Evolutionary conservation across 1,284 basidiomycete species (phyloP).

Genomic region (Naganishia sp.): DNA sequence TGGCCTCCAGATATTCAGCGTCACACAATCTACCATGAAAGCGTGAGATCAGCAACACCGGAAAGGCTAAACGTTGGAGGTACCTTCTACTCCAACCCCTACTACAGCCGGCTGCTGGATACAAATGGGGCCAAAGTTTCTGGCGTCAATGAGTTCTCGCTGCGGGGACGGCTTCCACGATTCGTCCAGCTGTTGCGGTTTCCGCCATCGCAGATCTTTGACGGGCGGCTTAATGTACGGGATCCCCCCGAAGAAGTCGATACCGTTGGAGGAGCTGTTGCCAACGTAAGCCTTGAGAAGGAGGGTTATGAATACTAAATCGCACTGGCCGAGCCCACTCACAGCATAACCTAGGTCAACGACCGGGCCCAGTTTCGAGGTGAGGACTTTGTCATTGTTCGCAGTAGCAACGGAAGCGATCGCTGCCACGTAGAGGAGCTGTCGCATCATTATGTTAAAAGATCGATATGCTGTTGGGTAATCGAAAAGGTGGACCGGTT

Average conservation of each 20-base stretch:
- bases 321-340: not conserved
- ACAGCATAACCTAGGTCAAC: slow-evolving; percentile 29
- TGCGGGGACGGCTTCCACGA: slow-evolving; percentile 18
- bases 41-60: not conserved
- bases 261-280: slow-evolving; percentile 29
- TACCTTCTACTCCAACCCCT: slow-evolving; percentile 34
- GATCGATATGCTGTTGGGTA: too few relatives aligned
- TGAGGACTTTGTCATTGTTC: slow-evolving; percentile 11
- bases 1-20: slow-evolving; percentile 26
- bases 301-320: not conserved
- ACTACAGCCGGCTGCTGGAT: slow-evolving; percentile 37
- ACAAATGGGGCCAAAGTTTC: slow-evolving; percentile 36
- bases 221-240: slow-evolving; percentile 36
- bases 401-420: not conserved
- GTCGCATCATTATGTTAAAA: slow-evolving; percentile 2
- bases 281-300: slow-evolving; percentile 32
- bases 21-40: slow-evolving; percentile 18
- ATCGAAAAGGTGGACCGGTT: too few relatives aligned
- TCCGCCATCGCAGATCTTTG: slow-evolving; percentile 34
- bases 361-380: slow-evolving; percentile 21
- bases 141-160: slow-evolving; percentile 31
- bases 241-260: slow-evolving; percentile 35
- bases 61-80: not conserved
- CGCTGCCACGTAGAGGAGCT: not conserved
- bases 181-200: slow-evolving; percentile 31